Evolutionary conservation across 257 asterid genomes (phyloP).

Genomic region (Solanum rostratum): DNA sequence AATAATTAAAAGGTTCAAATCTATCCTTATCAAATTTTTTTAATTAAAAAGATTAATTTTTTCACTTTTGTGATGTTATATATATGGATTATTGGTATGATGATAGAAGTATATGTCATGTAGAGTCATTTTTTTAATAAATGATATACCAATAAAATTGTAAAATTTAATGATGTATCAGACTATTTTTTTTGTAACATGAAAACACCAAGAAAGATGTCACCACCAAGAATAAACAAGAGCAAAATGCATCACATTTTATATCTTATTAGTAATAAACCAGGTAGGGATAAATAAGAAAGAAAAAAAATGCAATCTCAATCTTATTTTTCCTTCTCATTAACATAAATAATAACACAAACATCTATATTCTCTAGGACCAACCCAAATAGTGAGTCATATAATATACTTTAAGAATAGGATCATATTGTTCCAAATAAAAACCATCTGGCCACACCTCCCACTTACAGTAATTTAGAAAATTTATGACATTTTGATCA

Average conservation of each 20-base stretch:
- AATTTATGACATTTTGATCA: neutral
- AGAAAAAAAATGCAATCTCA: neutral
- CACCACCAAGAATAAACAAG: neutral
- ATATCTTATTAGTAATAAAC: neutral
- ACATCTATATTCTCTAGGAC: neutral
- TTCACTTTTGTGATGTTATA: neutral
- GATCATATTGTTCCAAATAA: neutral
- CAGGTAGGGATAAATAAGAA: neutral
- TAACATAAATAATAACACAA: neutral
- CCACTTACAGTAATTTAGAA: neutral
- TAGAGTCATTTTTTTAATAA: too few species aligned
- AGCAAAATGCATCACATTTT: neutral
- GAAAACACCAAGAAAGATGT: too few species aligned
- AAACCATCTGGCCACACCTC: neutral
- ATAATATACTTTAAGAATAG: neutral
- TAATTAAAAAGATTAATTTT: too few species aligned
- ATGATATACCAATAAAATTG: too few species aligned
- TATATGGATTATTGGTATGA: too few species aligned
- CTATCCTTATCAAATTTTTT: too few species aligned
- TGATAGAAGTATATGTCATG: neutral
- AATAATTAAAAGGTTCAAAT: neutral
- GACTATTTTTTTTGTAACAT: too few species aligned
- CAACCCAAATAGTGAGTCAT: neutral
- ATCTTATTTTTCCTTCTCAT: neutral
- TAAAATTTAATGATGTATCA: too few species aligned